phyloP scores from a whole-genome alignment of 345 rosid genomes.

The Laguncularia racemosa region DNA sequence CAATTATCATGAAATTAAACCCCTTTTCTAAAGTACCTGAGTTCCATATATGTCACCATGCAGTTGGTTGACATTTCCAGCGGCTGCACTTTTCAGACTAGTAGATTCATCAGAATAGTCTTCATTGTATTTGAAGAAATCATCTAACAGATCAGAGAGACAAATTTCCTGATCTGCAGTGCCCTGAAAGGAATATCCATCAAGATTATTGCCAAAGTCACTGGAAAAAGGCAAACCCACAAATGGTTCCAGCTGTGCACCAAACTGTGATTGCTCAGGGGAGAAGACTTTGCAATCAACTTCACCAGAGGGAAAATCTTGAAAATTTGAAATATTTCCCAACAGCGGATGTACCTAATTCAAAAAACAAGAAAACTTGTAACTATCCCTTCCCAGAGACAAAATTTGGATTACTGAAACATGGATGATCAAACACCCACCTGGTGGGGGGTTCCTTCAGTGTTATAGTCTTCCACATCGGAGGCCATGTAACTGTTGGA shows the following conservation, averaged over 20 bases:
- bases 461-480: constrained; percentile 38
- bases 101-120: constrained; percentile 35
- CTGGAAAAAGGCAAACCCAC: constrained; percentile 51
- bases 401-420: too few relatives aligned
- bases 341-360: constrained; percentile 27
- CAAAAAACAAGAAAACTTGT: constrained; percentile 7
- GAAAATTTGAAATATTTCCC: constrained; percentile 16
- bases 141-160: constrained; percentile 43
- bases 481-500: constrained; percentile 42
- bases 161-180: constrained; percentile 45
- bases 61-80: constrained; percentile 24
- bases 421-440: constrained; percentile 16
- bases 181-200: constrained; percentile 40
- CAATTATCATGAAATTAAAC: too few relatives aligned
- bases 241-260: constrained; percentile 23
- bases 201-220: constrained; percentile 61
- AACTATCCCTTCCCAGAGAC: not conserved
- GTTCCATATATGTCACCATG: constrained; percentile 5
- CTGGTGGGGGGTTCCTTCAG: constrained; percentile 31
- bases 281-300: constrained; percentile 36
- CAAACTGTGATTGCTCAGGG: constrained; percentile 29
- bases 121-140: constrained; percentile 33
- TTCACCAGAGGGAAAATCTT: constrained; percentile 23
- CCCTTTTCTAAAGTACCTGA: not conserved
- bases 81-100: constrained; percentile 20